Base-by-base conservation (phyloP, 1,284 basidiomycete species). In the Erythrobasidium hasegawianum region DNA sequence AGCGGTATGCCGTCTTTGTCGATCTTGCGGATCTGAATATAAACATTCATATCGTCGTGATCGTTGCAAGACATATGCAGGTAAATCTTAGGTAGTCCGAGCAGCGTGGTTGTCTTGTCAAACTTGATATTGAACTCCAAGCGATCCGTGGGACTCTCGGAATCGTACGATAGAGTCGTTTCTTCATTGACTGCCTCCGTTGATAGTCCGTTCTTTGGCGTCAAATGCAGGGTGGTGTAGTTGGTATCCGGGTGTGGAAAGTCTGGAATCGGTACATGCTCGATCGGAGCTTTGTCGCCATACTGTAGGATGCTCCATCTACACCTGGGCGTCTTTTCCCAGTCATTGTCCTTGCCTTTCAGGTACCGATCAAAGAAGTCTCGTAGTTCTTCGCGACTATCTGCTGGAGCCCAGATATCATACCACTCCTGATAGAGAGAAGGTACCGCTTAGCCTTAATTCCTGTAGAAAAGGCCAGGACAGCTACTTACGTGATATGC, bases 311-410 rank as follows among this genome's bases (percentile, higher is more conserved):
- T 22, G 7, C 67, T 58, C 9, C 55, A 47, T 22, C 66, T 50
- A 18, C 72, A 64, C 4, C 67, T 66, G n/a, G 71, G 71, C 5
- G 68, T 70, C 7, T 68, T 57, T 18, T 65, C 71, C 72, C 72
- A 73, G 22, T 69, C 72, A 45, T 73, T 73, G 43, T 70, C 54
- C 52, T 68, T 55, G 49, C 67, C 70, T 59, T 73, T 73, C 49
- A 70, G 58, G 64, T 70, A 73, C 13, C 56, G 64, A 67, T 73
- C 72, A 38, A 67, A 73, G 71, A 72, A 73, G 14, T 54, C 53
- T 62, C 65, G 71, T 29, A 73, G 58, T 52, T 73, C 72, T 20
- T 64, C 69, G 27, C 26, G 45, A 26, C 50, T 58, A 20, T 69
- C 41, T 41, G 40, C 22, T 16, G 68, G 71, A 22, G 67, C 45